Base-by-base conservation (phyloP, 1,139 yeast genomes). In the Candida gigantensis region DNA sequence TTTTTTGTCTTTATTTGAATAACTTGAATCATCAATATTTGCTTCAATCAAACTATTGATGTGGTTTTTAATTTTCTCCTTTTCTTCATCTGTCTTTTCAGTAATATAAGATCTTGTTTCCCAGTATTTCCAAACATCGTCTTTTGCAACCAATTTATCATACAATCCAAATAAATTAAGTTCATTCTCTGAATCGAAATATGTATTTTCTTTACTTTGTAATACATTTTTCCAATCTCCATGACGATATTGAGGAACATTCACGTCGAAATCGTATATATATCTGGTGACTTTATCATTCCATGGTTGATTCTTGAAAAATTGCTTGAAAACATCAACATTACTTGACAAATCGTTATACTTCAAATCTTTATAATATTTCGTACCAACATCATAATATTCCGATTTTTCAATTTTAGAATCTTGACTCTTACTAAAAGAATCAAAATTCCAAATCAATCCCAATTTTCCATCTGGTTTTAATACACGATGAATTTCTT, bases 371-470 rank as follows among this genome's bases (percentile, higher is more conserved):
- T 36, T 19, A 28, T 30, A 46, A 20, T 42, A 45, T 15, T 25
- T n/a, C 13, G 40, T 37, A 4, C 45, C 41, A 19, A 39, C 43
- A 33, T 46, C 38, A 25, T 28, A 35, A 25, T 34, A 44, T n/a
- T 37, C 32, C 3, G 41, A 21, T 2, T 42, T 28, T 18, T 18
- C 24, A 32, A 38, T 36, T 2, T 24, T 10, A 5, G 38, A 21
- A 24, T 39, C 37, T 24, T 51, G 57, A 23, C 49, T 44, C 6
- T 33, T 27, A 3, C 60, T 49, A 14, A 60, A 51, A 23, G 67
- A 66, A 50, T 81, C 86, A 46, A 67, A 75, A 53, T 81, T 81
- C 87, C 87, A 81, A 41, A 81, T 70, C 36, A 79, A 53, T 0
- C 81, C 85, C 20, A 81, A 61, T 13, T 56, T 61, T 0, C 83